Evolutionary conservation across 495 filamentous ascomycete genomes (phyloP), one percentile per base, ranked within the genome.

Genomic region (Hypoxylon cercidicola): DNA sequence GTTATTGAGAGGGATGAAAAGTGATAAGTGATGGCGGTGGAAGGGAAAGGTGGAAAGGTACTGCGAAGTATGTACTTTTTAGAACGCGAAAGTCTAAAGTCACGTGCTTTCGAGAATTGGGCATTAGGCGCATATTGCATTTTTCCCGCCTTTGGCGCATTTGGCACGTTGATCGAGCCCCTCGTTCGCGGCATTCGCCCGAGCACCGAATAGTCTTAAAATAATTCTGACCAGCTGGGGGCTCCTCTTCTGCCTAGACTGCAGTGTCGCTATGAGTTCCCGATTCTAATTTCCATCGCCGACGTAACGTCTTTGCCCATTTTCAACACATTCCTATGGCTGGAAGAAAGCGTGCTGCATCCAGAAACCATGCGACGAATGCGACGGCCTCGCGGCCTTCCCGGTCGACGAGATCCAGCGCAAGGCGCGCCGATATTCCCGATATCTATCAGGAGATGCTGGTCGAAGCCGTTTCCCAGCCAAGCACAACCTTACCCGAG

Each of bases 371-470:
- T 64, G 54, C 69, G 44, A 47, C 58, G 9, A 62, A 52, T 50
- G 18, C 64, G 58, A 56, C 60, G 20, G 58, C 68, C 25, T 57
- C 66, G 34, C 21, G 70, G 41, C 45, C 70, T 7, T 57, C 61
- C 8, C 45, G 70, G 39, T 49, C 54, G 10, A 69, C 71, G 2
- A 55, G 62, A 16, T 63, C 69, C 1, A 68, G 54, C 49, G 46
- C 59, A 41, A 56, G 18, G 49, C 57, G 48, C 6, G 49, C 55
- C 46, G 48, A 66, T 60, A 76, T 87, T 25, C 81, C 84, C 1
- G 79, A 86, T 43, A 79, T 89, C 0, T 91, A 90, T 61, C 81
- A 73, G 43, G 85, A 91, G 57, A 87, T 93, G 88, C 78, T 93
- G 16, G 79, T 77, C 16, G 88, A 91, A 69, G 87, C 85, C 23